Conservation (phyloP, 805 yeast genomes). For the Clavispora vitiphila region DNA sequence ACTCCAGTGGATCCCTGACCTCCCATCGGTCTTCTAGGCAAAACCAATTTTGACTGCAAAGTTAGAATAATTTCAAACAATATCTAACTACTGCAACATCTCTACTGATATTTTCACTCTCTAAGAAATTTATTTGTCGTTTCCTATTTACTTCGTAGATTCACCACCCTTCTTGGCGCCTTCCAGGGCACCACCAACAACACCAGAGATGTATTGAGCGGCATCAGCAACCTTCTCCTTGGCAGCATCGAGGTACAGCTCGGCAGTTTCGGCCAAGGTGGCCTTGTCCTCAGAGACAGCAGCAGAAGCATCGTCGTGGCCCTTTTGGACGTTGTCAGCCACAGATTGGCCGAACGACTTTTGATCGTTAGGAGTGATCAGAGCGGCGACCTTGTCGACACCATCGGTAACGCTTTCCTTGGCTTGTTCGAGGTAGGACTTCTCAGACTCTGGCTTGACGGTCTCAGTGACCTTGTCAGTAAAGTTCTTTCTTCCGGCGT, state of each 20-base stretch:
- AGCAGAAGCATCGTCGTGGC: conserved; percentile 48
- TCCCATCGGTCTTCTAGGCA: too few relatives aligned
- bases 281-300: conserved; percentile 42
- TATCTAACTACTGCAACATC: too few relatives aligned
- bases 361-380: conserved; percentile 56
- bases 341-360: conserved; percentile 69
- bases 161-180: conserved; percentile 39
- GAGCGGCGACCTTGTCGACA: conserved; percentile 59
- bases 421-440: conserved; percentile 57
- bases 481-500: conserved; percentile 71
- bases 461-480: conserved; percentile 63
- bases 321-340: conserved; percentile 55
- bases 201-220: conserved; percentile 51
- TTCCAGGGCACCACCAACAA: conserved; percentile 54
- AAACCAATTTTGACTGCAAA: too few relatives aligned
- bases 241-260: conserved; percentile 48
- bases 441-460: conserved; percentile 66
- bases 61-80: too few relatives aligned
- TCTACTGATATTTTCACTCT: background rate
- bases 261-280: conserved; percentile 39
- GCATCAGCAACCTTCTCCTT: conserved; percentile 51
- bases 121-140: background rate
- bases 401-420: conserved; percentile 65
- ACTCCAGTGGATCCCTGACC: too few relatives aligned
- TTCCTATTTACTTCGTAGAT: conserved; percentile 16